These are phyloP conservation scores for Trichosporon sp. DNA, from an alignment of 1,284 basidiomycete species.

Conservation along the genomic window DNA sequence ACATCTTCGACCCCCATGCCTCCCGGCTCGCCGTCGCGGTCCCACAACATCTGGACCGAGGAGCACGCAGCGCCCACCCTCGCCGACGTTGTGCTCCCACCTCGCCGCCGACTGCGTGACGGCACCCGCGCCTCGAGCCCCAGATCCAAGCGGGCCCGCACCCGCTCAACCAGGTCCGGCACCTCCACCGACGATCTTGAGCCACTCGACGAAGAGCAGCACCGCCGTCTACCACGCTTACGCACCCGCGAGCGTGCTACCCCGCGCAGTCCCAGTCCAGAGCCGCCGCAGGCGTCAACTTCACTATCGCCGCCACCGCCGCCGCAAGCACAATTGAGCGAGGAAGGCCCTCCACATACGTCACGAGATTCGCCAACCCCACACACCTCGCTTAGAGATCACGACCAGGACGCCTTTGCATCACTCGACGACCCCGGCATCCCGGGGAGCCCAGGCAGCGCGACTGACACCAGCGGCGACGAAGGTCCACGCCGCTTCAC, in stretches of 20 bases:
- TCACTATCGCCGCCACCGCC: no score
- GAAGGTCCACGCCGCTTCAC: conserved; percentile 21
- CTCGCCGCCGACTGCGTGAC: conserved; percentile 31
- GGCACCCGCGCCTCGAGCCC: conserved; percentile 13
- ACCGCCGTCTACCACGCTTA: conserved; percentile 11
- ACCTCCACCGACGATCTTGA: not conserved
- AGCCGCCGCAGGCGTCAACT: no score
- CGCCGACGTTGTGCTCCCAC: conserved; percentile 29
- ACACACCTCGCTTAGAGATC: not conserved
- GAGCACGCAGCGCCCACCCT: conserved; percentile 15
- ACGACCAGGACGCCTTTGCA: not conserved
- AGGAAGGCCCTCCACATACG: not conserved
- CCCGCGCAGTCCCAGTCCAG: not conserved
- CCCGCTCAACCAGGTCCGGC: not conserved
- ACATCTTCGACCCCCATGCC: not conserved
- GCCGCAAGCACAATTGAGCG: conserved; percentile 1
- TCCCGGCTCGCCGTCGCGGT: conserved; percentile 1
- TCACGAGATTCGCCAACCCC: not conserved
- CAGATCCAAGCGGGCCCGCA: conserved; percentile 6
- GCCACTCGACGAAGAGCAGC: conserved; percentile 1
- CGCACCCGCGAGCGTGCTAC: not conserved
- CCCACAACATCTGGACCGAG: not conserved
- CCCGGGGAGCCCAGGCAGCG: no score
- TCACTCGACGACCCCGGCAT: not conserved
- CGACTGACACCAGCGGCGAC: no score